These are phyloP conservation scores for Globisporangium echinulatum DNA, from an alignment of 352 stramenopile genomes.

Conservation along the genomic window DNA sequence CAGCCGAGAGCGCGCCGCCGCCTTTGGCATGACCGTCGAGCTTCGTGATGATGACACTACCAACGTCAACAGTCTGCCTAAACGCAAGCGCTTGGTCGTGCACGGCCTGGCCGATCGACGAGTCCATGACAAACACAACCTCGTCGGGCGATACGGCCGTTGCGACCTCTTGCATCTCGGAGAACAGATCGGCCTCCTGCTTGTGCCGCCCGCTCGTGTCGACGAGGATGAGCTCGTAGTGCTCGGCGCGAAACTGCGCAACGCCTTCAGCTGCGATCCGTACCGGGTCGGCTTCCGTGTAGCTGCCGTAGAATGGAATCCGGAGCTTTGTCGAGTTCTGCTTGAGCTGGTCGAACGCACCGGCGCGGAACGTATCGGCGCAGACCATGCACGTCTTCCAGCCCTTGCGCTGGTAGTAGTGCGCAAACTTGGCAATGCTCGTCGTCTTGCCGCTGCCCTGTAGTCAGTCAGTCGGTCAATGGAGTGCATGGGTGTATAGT, in stretches of 20 bases:
- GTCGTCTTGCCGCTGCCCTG: constrained; percentile 99
- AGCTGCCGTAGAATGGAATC: constrained; percentile 98
- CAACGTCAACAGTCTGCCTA: constrained; percentile 93
- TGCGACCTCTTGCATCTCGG: constrained; percentile 99
- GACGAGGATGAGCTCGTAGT: constrained; percentile 99
- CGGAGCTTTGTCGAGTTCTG: constrained; percentile 98
- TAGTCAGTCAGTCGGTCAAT: constrained; percentile 2
- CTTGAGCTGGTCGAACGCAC: constrained; percentile 99
- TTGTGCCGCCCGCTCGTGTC: constrained; percentile 98
- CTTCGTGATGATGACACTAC: constrained; percentile 99
- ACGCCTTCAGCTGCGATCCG: constrained; percentile 97
- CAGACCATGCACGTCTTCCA: constrained; percentile 99
- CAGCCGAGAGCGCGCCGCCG: constrained; percentile 95
- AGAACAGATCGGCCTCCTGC: constrained; percentile 97
- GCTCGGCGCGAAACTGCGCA: constrained; percentile 93
- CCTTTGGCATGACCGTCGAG: constrained; percentile 99
- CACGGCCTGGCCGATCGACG: constrained; percentile 97
- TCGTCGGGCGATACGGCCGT: constrained; percentile 94
- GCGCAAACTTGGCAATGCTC: constrained; percentile 98
- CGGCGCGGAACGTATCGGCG: constrained; percentile 97
- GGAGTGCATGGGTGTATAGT: background rate
- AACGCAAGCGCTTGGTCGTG: constrained; percentile 96
- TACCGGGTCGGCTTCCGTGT: constrained; percentile 98
- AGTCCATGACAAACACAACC: constrained; percentile 99
- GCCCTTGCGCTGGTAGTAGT: constrained; percentile 97